Evolutionary conservation across 495 filamentous ascomycete species (phyloP), one percentile per base, ranked within the genome.

Genomic region (Ascodesmis nigricans): DNA sequence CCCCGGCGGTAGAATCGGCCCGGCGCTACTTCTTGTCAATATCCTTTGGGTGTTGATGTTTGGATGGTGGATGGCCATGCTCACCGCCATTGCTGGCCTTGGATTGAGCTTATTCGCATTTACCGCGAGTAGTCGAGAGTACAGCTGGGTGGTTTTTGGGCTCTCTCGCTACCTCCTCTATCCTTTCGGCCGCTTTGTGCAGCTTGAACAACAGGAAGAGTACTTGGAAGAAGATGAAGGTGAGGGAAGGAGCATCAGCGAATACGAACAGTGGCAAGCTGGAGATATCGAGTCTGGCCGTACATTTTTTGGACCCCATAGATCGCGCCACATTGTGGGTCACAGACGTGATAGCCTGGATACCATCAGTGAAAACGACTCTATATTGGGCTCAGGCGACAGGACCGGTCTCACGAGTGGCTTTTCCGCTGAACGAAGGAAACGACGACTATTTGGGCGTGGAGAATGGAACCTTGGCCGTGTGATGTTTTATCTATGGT

Each of bases 231-330:
- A 99, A 54, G 87, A 99, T 53, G 72, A 91, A 48, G 90, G 83
- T n/a, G 87, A 99, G 57, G 87, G 90, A n/a, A 68, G 87, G 46
- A 95, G 82, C 54, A 93, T 99, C 52, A 91, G 79, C 50, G 87
- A 99, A 56, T 99, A 99, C 55, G 87, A 95, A 53, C 83, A 91
- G 53, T 99, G 87, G 87, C 87, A 99, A 53, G 91, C 74, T 45
- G 87, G 87, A 23, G 87, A 99, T 51, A 59, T 99, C 22, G 87
- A 99, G 55, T 78, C 92, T 55, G 87, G 87, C 3, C 64, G 83
- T 9, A 66, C 93, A 5, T 95, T 95, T 61, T 99, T 99, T 53
- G 90, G 87, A 3, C 87, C 87, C 10, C 67, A 67, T 41, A 71
- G 69, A 36, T 58, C 58, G 35, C 67, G 80, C 40, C 83, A 80